Conservation (phyloP, 345 rosid species). For the Chamaenerion angustifolium region DNA sequence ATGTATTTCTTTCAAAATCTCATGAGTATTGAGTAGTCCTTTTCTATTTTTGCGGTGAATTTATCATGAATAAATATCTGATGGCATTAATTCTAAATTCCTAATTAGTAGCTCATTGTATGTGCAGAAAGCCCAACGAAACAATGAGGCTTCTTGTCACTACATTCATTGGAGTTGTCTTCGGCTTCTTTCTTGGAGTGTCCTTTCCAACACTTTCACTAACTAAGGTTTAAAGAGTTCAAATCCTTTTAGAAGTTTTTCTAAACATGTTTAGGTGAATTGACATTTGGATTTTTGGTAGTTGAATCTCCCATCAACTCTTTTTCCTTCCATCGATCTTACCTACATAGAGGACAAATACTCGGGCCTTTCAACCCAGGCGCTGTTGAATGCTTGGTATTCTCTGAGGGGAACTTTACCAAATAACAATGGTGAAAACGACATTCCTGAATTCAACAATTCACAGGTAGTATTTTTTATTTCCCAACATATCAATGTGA, state of each 20-base stretch:
- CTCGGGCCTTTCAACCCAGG: slow-evolving; percentile 61
- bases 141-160: slow-evolving; percentile 63
- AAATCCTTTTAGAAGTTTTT: slow-evolving; percentile 1
- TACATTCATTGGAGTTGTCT: slow-evolving; percentile 46
- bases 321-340: slow-evolving; percentile 75
- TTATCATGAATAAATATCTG: no score
- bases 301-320: slow-evolving; percentile 74
- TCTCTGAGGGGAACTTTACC: slow-evolving; percentile 25
- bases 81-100: slow-evolving; percentile 1
- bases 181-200: slow-evolving; percentile 79
- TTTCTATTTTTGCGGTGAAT: no score
- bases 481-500: neutral
- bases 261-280: slow-evolving; percentile 1
- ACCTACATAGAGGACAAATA: slow-evolving; percentile 69
- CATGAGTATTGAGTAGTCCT: neutral
- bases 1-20: neutral
- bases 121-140: slow-evolving; percentile 43
- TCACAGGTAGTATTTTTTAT: slow-evolving; percentile 42
- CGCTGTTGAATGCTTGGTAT: slow-evolving; percentile 55
- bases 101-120: slow-evolving; percentile 24
- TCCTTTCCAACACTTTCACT: slow-evolving; percentile 64
- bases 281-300: slow-evolving; percentile 19
- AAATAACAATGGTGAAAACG: slow-evolving; percentile 14
- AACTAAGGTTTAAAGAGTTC: slow-evolving; percentile 36
- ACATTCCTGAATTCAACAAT: slow-evolving; percentile 16